Percentiles rank a stretch among this genome's conserved stretches.
These are phyloP conservation scores for Kwoniella mangroviensis DNA, from an alignment of 768 basidiomycete genomes.

Conservation along the genomic window DNA sequence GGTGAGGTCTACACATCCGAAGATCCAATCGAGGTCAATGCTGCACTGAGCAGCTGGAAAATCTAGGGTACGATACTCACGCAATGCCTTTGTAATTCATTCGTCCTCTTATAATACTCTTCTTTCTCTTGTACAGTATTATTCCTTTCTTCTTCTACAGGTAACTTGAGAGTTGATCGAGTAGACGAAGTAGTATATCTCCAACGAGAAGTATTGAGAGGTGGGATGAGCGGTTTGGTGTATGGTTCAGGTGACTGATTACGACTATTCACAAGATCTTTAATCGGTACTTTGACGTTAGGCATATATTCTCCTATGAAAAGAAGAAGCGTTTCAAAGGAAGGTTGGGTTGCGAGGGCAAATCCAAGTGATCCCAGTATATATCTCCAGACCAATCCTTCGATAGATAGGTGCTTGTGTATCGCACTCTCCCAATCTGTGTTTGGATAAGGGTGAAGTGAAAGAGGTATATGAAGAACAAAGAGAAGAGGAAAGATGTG, in stretches of 20 bases:
- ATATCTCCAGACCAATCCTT: no score
- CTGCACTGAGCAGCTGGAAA: neutral
- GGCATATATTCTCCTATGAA: neutral
- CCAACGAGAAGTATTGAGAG: neutral
- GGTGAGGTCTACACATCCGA: neutral
- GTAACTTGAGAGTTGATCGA: neutral
- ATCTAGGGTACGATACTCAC: neutral
- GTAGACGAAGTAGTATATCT: neutral
- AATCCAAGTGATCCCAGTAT: no score
- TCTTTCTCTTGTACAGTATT: neutral
- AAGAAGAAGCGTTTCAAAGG: neutral
- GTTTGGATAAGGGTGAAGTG: neutral
- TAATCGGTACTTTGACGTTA: neutral
- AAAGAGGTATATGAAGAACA: neutral
- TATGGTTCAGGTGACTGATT: constrained; percentile 6
- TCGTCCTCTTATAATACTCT: neutral
- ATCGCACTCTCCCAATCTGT: neutral
- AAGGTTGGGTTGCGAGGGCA: neutral
- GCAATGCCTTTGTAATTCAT: neutral
- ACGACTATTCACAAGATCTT: constrained; percentile 15
- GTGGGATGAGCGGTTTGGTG: neutral
- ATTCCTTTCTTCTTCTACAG: neutral
- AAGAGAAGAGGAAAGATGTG: neutral
- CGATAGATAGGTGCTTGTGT: neutral
- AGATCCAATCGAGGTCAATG: neutral